These are phyloP conservation scores for Petunia secreta DNA, from an alignment of 257 asterid species.

Conservation along the genomic window DNA sequence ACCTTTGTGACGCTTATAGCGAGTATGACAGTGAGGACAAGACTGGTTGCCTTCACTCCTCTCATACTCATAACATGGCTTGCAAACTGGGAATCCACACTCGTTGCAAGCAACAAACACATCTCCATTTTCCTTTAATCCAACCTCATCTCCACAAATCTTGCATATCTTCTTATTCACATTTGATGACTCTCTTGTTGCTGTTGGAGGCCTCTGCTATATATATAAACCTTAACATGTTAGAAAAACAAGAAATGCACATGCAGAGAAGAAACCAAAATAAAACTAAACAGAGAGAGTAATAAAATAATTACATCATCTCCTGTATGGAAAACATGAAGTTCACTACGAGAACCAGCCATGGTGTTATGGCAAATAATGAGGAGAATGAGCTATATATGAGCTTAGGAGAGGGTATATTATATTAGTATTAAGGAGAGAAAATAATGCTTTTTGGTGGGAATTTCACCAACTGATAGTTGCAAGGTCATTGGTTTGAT, in stretches of 20 bases:
- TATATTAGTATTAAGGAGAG: neutral
- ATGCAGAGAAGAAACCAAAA: neutral
- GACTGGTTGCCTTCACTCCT: conserved; percentile 70
- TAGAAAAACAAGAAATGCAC: neutral
- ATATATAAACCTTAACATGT: neutral
- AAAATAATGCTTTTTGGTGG: conserved; percentile 1
- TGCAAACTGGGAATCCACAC: conserved; percentile 75
- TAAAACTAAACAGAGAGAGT: neutral
- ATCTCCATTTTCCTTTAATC: conserved; percentile 52
- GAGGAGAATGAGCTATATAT: neutral
- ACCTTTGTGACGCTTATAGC: conserved; percentile 80
- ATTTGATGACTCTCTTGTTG: conserved; percentile 15
- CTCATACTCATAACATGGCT: conserved; percentile 77
- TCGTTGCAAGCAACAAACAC: conserved; percentile 63
- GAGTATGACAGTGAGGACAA: conserved; percentile 75
- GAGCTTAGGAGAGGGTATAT: conserved; percentile 28
- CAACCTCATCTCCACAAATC: conserved; percentile 69
- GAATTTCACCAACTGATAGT: conserved; percentile 54
- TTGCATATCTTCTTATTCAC: conserved; percentile 48
- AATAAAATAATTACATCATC: conserved; percentile 44
- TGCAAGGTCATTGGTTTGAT: conserved; percentile 72
- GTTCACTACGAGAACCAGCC: conserved; percentile 59
- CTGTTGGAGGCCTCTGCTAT: conserved; percentile 37
- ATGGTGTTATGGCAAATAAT: conserved; percentile 34
- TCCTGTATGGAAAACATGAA: conserved; percentile 40